phyloP scores from a whole-genome alignment of 2,329 filamentous ascomycete genomes.

The Colletotrichum tabaci region DNA sequence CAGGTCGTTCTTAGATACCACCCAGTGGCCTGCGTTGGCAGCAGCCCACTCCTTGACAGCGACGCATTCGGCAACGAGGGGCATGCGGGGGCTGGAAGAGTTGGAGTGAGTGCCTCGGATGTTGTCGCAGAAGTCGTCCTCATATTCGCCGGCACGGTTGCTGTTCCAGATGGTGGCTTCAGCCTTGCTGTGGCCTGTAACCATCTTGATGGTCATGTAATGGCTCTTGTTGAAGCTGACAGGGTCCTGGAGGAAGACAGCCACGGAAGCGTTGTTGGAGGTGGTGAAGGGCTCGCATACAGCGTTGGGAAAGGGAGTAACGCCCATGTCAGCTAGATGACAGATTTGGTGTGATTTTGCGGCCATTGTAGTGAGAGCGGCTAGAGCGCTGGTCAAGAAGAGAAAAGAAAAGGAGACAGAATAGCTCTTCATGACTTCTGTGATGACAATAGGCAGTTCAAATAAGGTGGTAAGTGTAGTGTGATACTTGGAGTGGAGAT shows the following conservation, averaged over 20 bases:
- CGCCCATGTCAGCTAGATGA: neutral
- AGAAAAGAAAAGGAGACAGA: neutral
- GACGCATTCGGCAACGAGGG: neutral
- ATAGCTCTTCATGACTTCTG: neutral
- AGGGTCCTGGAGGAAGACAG: slow-evolving; percentile 1
- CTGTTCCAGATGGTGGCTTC: slow-evolving; percentile 1
- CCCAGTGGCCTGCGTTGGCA: slow-evolving; percentile 22
- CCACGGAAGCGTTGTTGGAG: neutral
- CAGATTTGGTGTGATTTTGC: neutral
- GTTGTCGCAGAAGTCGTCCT: slow-evolving; percentile 4
- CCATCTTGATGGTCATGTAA: neutral
- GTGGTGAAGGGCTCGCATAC: slow-evolving; percentile 9
- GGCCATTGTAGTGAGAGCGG: neutral
- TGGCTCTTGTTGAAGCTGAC: neutral
- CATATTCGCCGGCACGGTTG: neutral
- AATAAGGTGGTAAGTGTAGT: too few relatives aligned
- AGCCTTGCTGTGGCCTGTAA: neutral
- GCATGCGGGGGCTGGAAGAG: neutral
- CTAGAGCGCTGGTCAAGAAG: neutral
- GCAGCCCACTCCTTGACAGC: slow-evolving; percentile 18
- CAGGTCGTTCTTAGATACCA: slow-evolving; percentile 9
- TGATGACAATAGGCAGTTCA: neutral
- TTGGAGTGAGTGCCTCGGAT: neutral
- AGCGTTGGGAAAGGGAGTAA: slow-evolving; percentile 4
- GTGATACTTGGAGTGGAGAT: neutral